A percentile compares a stretch with the other conserved stretches of the same genome.
phyloP scores from a whole-genome alignment of 2,329 filamentous ascomycete genomes.

The Monilinia fructigena region DNA sequence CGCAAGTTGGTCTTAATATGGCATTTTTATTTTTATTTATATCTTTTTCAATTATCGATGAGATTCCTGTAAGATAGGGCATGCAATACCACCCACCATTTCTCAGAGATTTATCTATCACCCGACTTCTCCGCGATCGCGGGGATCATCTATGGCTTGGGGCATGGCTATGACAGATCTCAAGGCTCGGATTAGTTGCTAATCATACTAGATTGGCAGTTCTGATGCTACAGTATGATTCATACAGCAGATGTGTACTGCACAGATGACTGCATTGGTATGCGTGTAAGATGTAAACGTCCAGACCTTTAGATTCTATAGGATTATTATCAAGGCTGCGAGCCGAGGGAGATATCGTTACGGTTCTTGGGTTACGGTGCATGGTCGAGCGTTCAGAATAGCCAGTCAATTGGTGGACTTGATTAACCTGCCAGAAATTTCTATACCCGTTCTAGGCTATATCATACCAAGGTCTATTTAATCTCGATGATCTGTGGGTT shows the following conservation, averaged over 20 bases:
- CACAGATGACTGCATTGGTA: not conserved
- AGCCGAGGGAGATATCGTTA: not conserved
- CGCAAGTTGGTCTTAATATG: constrained; percentile 9
- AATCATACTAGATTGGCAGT: not conserved
- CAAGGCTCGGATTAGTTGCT: not conserved
- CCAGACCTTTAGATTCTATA: not conserved
- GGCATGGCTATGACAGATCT: constrained; percentile 4
- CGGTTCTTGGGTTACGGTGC: not conserved
- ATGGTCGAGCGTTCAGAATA: not conserved
- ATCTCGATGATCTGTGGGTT: constrained; percentile 22
- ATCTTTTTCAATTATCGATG: not conserved
- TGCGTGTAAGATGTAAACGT: not conserved
- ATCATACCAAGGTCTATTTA: not conserved
- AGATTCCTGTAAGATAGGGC: not conserved
- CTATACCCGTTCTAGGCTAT: not conserved
- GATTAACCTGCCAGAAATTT: not conserved
- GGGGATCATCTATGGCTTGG: constrained; percentile 3
- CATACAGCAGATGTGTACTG: not conserved
- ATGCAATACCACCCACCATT: not conserved
- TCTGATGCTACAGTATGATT: not conserved
- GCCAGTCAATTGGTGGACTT: not conserved
- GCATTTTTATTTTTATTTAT: not conserved
- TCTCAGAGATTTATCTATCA: not conserved
- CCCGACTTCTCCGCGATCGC: constrained; percentile 1
- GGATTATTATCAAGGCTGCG: not conserved